phyloP scores from a whole-genome alignment of 352 stramenopile genomes.

The Plasmopara halstedii region DNA sequence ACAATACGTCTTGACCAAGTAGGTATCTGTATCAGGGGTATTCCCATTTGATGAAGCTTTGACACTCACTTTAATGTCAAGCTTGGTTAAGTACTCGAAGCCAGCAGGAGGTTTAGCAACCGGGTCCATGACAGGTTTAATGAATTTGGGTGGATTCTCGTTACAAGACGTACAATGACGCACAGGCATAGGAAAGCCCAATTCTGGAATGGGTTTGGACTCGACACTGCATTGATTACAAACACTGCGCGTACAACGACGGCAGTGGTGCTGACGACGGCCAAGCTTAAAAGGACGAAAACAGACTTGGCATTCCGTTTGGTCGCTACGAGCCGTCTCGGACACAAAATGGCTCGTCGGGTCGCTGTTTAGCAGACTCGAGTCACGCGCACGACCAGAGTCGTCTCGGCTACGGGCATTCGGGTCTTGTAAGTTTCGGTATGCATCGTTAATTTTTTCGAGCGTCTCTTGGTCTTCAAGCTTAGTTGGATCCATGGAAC shows the following conservation, averaged over 20 bases:
- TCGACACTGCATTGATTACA: conserved; percentile 81
- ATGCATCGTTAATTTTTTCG: conserved; percentile 74
- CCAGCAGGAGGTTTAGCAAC: conserved; percentile 67
- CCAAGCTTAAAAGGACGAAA: conserved; percentile 84
- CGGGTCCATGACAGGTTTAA: conserved; percentile 69
- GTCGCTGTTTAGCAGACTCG: conserved; percentile 28
- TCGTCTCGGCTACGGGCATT: conserved; percentile 45
- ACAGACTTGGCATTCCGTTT: conserved; percentile 85
- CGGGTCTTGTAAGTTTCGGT: conserved; percentile 65
- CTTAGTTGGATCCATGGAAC: conserved; percentile 55
- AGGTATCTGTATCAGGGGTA: conserved; percentile 49
- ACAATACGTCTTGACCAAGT: conserved; percentile 74
- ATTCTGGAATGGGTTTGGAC: conserved; percentile 75
- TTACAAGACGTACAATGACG: conserved; percentile 79
- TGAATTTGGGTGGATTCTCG: conserved; percentile 68
- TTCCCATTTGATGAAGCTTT: conserved; percentile 30
- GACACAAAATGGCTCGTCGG: conserved; percentile 42
- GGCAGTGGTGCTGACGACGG: conserved; percentile 76
- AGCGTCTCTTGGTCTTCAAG: conserved; percentile 58
- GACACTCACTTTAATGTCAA: conserved; percentile 68
- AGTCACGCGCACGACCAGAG: conserved; percentile 52
- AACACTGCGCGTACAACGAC: conserved; percentile 76
- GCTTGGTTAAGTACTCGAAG: conserved; percentile 81
- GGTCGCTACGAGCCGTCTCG: conserved; percentile 70
- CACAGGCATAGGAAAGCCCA: conserved; percentile 69